phyloP scores from a whole-genome alignment of 2,329 filamentous ascomycete species.

The Kalmusia sp. region DNA sequence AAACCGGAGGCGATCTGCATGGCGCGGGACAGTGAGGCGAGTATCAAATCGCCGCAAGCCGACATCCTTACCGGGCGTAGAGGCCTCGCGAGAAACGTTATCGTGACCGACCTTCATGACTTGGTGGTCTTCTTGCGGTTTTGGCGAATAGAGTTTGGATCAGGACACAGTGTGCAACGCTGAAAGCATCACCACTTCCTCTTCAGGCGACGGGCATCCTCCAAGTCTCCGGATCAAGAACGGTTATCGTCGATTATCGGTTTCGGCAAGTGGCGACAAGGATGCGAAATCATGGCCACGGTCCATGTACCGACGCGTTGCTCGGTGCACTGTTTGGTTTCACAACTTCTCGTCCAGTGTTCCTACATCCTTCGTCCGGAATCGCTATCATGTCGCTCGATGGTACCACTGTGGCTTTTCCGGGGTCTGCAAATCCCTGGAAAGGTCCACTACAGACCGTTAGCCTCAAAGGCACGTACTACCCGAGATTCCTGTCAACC shows the following conservation, averaged over 20 bases:
- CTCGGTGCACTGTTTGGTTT: background rate
- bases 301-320: background rate
- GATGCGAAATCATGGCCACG: background rate
- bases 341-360: conserved; percentile 9
- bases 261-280: background rate
- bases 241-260: background rate
- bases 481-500: conserved; percentile 1
- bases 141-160: conserved; percentile 13
- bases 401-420: conserved; percentile 11
- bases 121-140: conserved; percentile 9
- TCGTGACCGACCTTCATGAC: conserved; percentile 3
- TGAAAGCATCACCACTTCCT: conserved; percentile 2
- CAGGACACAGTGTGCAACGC: conserved; percentile 15
- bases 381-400: background rate
- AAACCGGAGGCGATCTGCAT: conserved; percentile 10
- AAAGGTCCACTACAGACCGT: background rate
- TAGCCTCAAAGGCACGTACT: background rate
- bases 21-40: conserved; percentile 10
- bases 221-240: background rate
- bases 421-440: background rate
- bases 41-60: conserved; percentile 7
- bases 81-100: conserved; percentile 18
- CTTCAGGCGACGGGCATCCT: conserved; percentile 7
- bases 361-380: conserved; percentile 4
- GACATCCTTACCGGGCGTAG: conserved; percentile 11